These are phyloP conservation scores for Neodidymelliopsis sp. DNA, from an alignment of 2,329 filamentous ascomycete genomes.

Conservation along the genomic window DNA sequence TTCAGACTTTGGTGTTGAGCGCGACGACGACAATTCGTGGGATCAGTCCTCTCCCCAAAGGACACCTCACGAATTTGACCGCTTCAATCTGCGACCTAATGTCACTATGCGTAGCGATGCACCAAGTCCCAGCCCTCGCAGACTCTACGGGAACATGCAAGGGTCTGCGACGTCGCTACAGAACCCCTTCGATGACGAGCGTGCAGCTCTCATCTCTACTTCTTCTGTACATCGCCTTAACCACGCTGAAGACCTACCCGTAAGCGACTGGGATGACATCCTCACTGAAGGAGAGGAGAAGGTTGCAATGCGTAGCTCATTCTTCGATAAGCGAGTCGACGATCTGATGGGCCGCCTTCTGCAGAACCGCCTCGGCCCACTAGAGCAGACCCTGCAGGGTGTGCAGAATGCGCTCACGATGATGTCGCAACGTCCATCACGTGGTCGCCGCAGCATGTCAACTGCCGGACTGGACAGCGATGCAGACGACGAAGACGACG, in stretches of 20 bases:
- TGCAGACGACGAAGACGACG: slow-evolving; percentile 92
- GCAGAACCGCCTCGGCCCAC: slow-evolving; percentile 76
- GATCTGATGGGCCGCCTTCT: slow-evolving; percentile 81
- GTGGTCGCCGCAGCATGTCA: slow-evolving; percentile 71
- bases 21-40: slow-evolving; percentile 58
- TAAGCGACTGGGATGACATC: slow-evolving; percentile 95
- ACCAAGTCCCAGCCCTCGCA: slow-evolving; percentile 74
- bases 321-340: slow-evolving; percentile 92
- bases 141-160: slow-evolving; percentile 49
- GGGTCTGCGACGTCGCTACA: slow-evolving; percentile 51
- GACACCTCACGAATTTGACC: slow-evolving; percentile 45
- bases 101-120: slow-evolving; percentile 69
- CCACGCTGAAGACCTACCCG: slow-evolving; percentile 68
- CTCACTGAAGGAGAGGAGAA: slow-evolving; percentile 79
- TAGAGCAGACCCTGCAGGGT: slow-evolving; percentile 78
- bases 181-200: slow-evolving; percentile 70
- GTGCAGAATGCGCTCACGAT: slow-evolving; percentile 75
- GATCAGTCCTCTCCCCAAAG: slow-evolving; percentile 44
- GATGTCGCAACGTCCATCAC: slow-evolving; percentile 59
- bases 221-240: slow-evolving; percentile 70
- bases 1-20: slow-evolving; percentile 77
- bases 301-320: slow-evolving; percentile 78
- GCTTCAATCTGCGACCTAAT: slow-evolving; percentile 41
- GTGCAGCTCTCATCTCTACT: slow-evolving; percentile 61
- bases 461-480: slow-evolving; percentile 79